phyloP scores from a whole-genome alignment of 1,284 basidiomycete genomes.

The Rhodotorula sp. region DNA sequence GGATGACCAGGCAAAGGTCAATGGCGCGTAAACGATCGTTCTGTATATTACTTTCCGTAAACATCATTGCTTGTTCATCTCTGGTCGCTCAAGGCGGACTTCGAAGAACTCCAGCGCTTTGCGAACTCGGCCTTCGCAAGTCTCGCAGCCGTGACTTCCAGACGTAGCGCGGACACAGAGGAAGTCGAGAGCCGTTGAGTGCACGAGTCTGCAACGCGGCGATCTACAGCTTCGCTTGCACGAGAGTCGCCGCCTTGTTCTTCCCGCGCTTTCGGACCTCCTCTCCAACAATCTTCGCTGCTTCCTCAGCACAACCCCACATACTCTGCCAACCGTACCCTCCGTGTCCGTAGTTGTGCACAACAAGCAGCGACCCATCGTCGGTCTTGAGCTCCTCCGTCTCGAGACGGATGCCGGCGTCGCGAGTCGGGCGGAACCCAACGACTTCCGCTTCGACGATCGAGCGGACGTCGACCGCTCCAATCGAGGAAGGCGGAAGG shows the following conservation, averaged over 20 bases:
- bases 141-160: too few species aligned
- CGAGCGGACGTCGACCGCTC: conserved; percentile 8
- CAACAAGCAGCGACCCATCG: conserved; percentile 24
- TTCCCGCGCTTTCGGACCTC: conserved; percentile 2
- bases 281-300: conserved; percentile 52
- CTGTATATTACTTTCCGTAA: too few species aligned
- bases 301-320: conserved; percentile 49
- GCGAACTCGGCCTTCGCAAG: too few species aligned
- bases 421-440: conserved; percentile 47
- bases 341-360: conserved; percentile 51
- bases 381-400: conserved; percentile 6
- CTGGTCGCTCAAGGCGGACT: too few species aligned
- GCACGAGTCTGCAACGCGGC: too few species aligned
- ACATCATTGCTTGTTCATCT: too few species aligned
- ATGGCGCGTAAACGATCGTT: neutral
- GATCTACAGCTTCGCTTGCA: conserved; percentile 1
- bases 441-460: conserved; percentile 43
- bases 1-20: neutral
- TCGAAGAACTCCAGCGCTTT: too few species aligned
- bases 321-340: conserved; percentile 51
- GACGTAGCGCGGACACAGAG: too few species aligned
- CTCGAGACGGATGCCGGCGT: conserved; percentile 45
- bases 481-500: conserved; percentile 28
- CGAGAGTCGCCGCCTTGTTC: neutral
- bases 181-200: too few species aligned